Conservation (phyloP, 2,329 filamentous ascomycete species). For the Amylocarpus encephaloides region DNA sequence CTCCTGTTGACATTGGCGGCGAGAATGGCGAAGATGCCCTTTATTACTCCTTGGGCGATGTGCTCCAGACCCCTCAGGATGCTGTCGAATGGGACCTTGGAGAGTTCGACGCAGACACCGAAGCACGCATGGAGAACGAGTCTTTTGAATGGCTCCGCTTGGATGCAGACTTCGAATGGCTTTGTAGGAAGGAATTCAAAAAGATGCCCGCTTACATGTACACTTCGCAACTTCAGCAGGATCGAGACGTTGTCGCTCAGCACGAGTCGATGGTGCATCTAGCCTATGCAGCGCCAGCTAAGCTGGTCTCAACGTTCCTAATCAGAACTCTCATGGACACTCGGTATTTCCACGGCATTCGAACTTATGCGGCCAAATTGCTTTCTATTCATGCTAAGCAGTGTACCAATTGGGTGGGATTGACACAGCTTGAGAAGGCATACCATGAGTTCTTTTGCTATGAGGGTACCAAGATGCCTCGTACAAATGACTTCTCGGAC, state of each 20-base stretch:
- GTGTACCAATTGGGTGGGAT: conserved; percentile 67
- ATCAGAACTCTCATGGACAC: conserved; percentile 84
- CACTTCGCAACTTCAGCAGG: conserved; percentile 92
- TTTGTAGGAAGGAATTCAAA: conserved; percentile 70
- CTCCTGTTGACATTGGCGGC: conserved; percentile 54
- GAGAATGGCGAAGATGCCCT: conserved; percentile 74
- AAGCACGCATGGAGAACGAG: conserved; percentile 87
- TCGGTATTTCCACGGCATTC: conserved; percentile 90
- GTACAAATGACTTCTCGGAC: conserved; percentile 87
- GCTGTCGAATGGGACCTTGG: conserved; percentile 74
- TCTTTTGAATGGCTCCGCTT: conserved; percentile 98
- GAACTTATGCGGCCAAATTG: conserved; percentile 74
- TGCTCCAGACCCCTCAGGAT: conserved; percentile 77
- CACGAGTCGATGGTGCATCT: conserved; percentile 73
- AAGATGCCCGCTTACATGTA: conserved; percentile 96
- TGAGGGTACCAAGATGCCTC: conserved; percentile 68
- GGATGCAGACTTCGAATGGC: conserved; percentile 98
- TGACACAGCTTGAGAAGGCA: conserved; percentile 76
- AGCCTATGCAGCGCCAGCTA: conserved; percentile 58
- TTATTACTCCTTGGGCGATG: conserved; percentile 87
- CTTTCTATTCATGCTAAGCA: conserved; percentile 70
- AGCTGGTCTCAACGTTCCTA: conserved; percentile 82
- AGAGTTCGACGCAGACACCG: conserved; percentile 86
- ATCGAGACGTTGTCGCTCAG: conserved; percentile 90
- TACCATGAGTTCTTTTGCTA: conserved; percentile 88